These are phyloP conservation scores for Auricularia cornea DNA, from an alignment of 768 basidiomycete species.

Conservation along the genomic window DNA sequence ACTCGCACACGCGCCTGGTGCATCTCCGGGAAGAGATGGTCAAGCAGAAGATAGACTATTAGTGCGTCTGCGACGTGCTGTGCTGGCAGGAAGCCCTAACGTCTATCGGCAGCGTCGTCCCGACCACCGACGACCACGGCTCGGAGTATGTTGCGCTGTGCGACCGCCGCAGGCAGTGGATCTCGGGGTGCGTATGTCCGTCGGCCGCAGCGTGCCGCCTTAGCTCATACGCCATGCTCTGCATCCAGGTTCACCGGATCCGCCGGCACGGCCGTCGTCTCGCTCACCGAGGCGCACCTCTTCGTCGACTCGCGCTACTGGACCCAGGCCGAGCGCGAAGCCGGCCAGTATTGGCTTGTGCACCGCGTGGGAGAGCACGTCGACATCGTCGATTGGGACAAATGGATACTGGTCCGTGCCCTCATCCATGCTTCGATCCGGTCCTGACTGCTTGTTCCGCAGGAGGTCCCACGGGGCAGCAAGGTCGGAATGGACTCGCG, in stretches of 20 bases:
- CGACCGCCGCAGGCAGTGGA: constrained; percentile 71
- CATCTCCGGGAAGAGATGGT: neutral
- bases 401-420: constrained; percentile 57
- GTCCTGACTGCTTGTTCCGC: constrained; percentile 13
- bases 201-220: neutral
- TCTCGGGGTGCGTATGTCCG: constrained; percentile 54
- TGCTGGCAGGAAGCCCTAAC: neutral
- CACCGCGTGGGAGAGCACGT: constrained; percentile 43
- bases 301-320: constrained; percentile 79
- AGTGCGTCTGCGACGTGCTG: neutral
- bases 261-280: constrained; percentile 64
- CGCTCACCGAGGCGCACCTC: constrained; percentile 58
- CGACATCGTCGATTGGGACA: constrained; percentile 60
- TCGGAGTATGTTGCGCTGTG: constrained; percentile 73
- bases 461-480: constrained; percentile 31
- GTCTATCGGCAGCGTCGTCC: constrained; percentile 45
- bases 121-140: constrained; percentile 73
- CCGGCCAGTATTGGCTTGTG: constrained; percentile 68
- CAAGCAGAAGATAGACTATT: neutral
- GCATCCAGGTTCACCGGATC: constrained; percentile 49
- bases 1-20: neutral
- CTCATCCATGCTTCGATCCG: neutral
- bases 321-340: constrained; percentile 61
- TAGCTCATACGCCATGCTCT: constrained; percentile 39
- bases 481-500: constrained; percentile 80